Evolutionary conservation across 1,284 basidiomycete species (phyloP), one percentile per base, ranked within the genome.

Genomic region (Leccinum subspadiceum): DNA sequence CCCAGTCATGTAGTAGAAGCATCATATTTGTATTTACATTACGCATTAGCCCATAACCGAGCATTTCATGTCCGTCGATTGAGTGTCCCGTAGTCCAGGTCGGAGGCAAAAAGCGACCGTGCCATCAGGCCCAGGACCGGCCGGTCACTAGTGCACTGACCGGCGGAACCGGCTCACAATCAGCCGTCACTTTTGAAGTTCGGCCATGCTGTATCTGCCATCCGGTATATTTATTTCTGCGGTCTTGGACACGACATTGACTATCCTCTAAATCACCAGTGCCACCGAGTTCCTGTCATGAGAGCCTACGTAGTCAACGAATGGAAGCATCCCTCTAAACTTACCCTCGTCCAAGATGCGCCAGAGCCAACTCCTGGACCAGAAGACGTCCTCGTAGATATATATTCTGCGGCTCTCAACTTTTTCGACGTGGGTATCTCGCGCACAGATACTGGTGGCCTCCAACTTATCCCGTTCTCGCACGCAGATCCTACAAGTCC

Each of bases 341-440:
- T 94, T 57, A 59, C 77, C 2, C 75, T 92, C 53, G 77, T 81
- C 0, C 66, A 72, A 35, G 77, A 92, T 64, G 84, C 82, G 7
- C 84, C 88, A 29, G 86, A 83, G 69, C 94, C 85, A 55, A 73
- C 81, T 2, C 77, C 73, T 2, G 77, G 73, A 49, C 73, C 78
- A 24, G 80, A 82, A 48, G 81, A 95, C 61, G 84, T 97, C 26
- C 72, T 97, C 29, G 82, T 96, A 13, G 93, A 96, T 63, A 86
- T 97, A 3, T 87, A 93, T 73, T 86, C 85, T 53, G 85, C 87
- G 5, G 87, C 81, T 1, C 76, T 92, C 59, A 93, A 94, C 75
- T 93, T 90, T 77, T 93, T 90, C 71, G 91, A 93, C 67, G 87
- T 87, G 63, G 55, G 82, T 69, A 13, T 33, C 35, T 58, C 22